Base-by-base conservation (phyloP, 192 early-diverging fungal genomes). In the Coemansia guatemalensis region DNA sequence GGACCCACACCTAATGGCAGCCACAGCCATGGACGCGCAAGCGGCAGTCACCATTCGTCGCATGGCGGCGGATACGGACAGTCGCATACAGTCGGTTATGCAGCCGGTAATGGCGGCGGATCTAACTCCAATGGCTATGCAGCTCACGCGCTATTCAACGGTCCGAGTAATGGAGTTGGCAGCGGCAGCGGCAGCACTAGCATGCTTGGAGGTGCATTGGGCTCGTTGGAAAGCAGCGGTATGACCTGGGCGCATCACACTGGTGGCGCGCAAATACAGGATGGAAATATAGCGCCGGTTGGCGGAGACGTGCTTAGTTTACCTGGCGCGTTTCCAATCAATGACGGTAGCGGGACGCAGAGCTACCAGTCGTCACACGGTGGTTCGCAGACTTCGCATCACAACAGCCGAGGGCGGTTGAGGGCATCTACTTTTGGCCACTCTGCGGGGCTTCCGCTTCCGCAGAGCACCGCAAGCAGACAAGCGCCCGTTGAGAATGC, bases 261-360 rank as follows among this genome's bases (percentile, higher is more conserved):
- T 14, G 32, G 41, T 50, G 32, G 59, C 27, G 26, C 11, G 4
- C 53, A 32, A 33, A 26, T 29, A 18, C 29, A 35, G 18, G 5
- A 32, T 4, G 21, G 44, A 57, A 48, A 58, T 58, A n/a, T 39
- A 48, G 11, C 25, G 49, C 20, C 17, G 48, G 17, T 58, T 66
- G 53, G 29, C 3, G 53, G 25, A 24, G 53, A 20, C 23, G 24
- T 32, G 9, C 27, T 50, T 47, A 63, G 60, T 35, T 63, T 69
- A 25, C 72, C 72, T 35, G 72, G 72, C 17, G 53, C 72, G 2
- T 74, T 68, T 73, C 76, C 70, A 2, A 30, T 35, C 4, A 65
- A 59, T 9, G 21, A 30, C 11, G 30, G 41, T 39, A 57, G 51
- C 33, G 53, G 52, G 22, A 58, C 20, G 4, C 59, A 57, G 29